A percentile compares a stretch with the other conserved stretches of the same genome.
These are phyloP conservation scores for Lignosus rhinocerotis DNA, from an alignment of 1,284 basidiomycete genomes.

Conservation along the genomic window DNA sequence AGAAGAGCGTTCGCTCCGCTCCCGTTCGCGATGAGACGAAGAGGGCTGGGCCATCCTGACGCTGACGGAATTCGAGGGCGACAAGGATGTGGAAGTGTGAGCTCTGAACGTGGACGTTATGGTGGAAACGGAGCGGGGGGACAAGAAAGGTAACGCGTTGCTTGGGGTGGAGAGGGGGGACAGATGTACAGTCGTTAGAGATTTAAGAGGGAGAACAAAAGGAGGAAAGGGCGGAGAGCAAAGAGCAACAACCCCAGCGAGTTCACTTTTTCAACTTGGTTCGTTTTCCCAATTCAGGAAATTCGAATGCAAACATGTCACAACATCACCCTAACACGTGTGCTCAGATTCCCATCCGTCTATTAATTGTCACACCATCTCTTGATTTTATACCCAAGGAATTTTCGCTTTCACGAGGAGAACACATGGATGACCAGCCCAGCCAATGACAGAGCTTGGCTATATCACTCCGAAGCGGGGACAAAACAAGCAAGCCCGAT, in stretches of 20 bases:
- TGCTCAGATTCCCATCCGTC: slow-evolving; percentile 16
- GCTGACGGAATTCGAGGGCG: slow-evolving; percentile 70
- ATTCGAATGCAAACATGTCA: slow-evolving; percentile 24
- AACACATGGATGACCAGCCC: slow-evolving; percentile 3
- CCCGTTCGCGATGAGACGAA: slow-evolving; percentile 71
- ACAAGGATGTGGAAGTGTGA: slow-evolving; percentile 66
- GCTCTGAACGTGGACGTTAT: slow-evolving; percentile 69
- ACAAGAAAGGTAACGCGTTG: slow-evolving; percentile 22
- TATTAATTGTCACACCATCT: slow-evolving; percentile 22
- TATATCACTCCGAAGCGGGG: slow-evolving; percentile 21
- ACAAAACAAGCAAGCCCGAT: slow-evolving; percentile 19
- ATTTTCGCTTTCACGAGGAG: slow-evolving; percentile 20
- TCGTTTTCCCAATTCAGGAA: slow-evolving; percentile 22
- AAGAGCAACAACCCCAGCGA: slow-evolving; percentile 12
- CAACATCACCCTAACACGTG: slow-evolving; percentile 30
- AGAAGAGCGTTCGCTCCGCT: slow-evolving; percentile 55
- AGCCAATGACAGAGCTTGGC: slow-evolving; percentile 8
- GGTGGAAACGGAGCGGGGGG: slow-evolving; percentile 32
- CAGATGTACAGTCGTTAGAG: slow-evolving; percentile 17
- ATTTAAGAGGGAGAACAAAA: slow-evolving; percentile 20
- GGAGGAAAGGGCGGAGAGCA: slow-evolving; percentile 24
- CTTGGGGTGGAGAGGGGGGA: slow-evolving; percentile 17
- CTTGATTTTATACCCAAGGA: slow-evolving; percentile 9
- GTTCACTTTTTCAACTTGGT: slow-evolving; percentile 30
- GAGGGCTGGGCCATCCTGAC: slow-evolving; percentile 85